These are phyloP conservation scores for Globisporangium paddicum DNA, from an alignment of 352 stramenopile species.

Conservation along the genomic window DNA sequence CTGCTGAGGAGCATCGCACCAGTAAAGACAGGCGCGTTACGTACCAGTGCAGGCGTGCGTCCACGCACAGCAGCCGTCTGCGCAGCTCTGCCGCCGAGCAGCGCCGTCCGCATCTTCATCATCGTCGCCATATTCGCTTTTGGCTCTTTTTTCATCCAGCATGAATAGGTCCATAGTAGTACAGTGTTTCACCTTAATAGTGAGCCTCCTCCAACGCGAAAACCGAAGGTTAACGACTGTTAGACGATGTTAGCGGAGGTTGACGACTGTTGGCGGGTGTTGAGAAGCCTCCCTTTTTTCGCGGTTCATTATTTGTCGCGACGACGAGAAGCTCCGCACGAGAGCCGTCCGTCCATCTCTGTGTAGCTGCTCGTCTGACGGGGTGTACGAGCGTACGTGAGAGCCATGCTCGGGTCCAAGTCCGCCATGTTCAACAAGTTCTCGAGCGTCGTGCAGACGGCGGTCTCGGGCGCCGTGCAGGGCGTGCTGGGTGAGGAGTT, in stretches of 20 bases:
- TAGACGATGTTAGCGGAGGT: too few species aligned
- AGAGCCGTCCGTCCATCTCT: too few species aligned
- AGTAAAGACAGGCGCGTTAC: background rate
- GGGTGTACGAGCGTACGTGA: background rate
- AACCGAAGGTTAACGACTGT: too few species aligned
- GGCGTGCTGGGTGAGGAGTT: constrained; percentile 78
- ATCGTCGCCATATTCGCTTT: background rate
- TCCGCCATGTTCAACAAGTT: constrained; percentile 74
- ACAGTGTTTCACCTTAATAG: background rate
- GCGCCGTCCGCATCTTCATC: background rate
- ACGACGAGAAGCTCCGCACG: background rate
- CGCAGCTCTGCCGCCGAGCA: background rate
- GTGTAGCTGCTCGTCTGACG: too few species aligned
- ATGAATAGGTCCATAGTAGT: background rate
- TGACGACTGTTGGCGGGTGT: too few species aligned
- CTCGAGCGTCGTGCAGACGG: constrained; percentile 64
- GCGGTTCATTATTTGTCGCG: too few species aligned
- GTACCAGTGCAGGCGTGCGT: background rate
- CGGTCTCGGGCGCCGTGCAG: constrained; percentile 41
- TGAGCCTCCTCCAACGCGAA: background rate
- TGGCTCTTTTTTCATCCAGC: background rate
- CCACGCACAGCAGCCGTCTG: too few species aligned
- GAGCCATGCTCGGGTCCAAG: constrained; percentile 8
- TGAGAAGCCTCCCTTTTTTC: too few species aligned
- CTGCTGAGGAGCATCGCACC: background rate